Evolutionary conservation across 176 grass and related monocot species (phyloP), one percentile per base, ranked within the genome.

Genomic region (Secale cereale): DNA sequence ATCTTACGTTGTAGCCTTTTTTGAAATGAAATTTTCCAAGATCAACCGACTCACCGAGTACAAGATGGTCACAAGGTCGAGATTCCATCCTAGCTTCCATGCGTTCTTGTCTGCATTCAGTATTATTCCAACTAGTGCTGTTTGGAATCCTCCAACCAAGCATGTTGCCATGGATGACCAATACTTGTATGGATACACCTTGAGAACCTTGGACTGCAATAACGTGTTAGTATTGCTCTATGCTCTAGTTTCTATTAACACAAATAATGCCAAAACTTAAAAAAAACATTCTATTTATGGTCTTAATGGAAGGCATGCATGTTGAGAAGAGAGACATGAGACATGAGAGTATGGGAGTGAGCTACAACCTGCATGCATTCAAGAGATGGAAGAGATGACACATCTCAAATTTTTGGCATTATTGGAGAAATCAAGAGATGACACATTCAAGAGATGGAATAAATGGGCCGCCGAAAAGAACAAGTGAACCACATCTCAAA

Each of bases 141-240:
- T 89, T 23, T 94, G 86, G 65, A 94, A 36, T 17, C 86, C 88
- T 83, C 88, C 92, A 65, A 86, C 39, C 20, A 94, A 76, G 31
- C 92, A 94, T 10, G 86, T 91, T 2, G 61, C 78, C 89, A 91
- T 91, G 62, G 89, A 91, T 2, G 89, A 86, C 82, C 92, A 94
- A 60, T 86, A 94, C 65, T 91, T 94, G 78, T 85, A 94, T 0
- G 92, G 89, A 61, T 94, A 94, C 16, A 94, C 88, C 76, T 88
- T 91, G 13, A 91, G 43, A 78, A 94, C 74, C 78, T 86, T 91
- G 0, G 79, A 87, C 92, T 94, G 59, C 4, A 9, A 76, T 22
- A 76, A 5, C 4, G 59, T 13, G 22, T 29, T 15, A 85, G 3
- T 30, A 25, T 72, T 39, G 20, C 29, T 72, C 2, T 37, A 13